Base-by-base conservation (phyloP, 495 filamentous ascomycete genomes). In the Xylaria telfairii region DNA sequence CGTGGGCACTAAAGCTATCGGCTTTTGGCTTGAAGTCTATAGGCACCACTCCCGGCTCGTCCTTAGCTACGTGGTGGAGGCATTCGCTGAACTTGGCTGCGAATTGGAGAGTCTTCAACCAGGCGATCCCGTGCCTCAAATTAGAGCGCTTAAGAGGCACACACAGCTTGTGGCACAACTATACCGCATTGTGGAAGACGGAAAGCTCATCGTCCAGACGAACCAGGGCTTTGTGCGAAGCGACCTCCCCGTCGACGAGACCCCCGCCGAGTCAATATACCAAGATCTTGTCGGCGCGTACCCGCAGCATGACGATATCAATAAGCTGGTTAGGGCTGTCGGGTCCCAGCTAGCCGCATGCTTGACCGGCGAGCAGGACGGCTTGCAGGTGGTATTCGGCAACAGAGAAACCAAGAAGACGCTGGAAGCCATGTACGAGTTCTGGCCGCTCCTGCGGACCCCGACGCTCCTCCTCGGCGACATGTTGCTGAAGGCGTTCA, bases 51-150 rank as follows among this genome's bases (percentile, higher is more conserved):
- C 77, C n/a, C 28, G 68, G 8, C 78, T 87, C 3, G 79, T 85
- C 0, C 44, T 79, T 2, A 72, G 76, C 2, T 87, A 86, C 69
- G 72, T 81, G 7, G 70, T 82, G 2, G 80, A 83, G 56, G 81
- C 82, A 13, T 84, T 87, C 56, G 68, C 57, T 9, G 46, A 65
- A 9, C 72, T 86, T 4, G 82, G 82, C 0, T 75, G 72, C 28
- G 59, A 78, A 9, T 42, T 85, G 3, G 65, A n/a, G 0, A 30
- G 47, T 1, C 28, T 83, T 17, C 51, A 60, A 15, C 39, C 74
- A 19, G 82, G 79, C 8, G 63, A 78, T 5, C 17, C 26, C 19
- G 24, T 82, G 1, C 78, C 76, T 4, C 17, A 47, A n/a, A 66
- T 79, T 7, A 41, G 72, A 30, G 67, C 51, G 46, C 34, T 75